Base-by-base conservation (phyloP, 768 basidiomycete species). In the Xerocomus potaroensis region DNA sequence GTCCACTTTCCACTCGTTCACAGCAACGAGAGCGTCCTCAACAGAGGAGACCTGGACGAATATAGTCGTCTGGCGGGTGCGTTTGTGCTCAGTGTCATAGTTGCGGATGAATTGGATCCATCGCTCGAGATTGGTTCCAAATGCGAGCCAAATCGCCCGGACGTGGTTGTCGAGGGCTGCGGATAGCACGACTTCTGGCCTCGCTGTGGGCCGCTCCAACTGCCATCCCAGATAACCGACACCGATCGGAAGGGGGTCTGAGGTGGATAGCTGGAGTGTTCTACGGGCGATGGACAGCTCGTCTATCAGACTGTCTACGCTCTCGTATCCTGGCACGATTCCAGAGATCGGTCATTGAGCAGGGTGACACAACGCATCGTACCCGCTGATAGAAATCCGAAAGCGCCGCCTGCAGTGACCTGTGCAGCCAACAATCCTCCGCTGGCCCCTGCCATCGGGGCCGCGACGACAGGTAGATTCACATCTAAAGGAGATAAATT, bases 201-300 rank as follows among this genome's bases (percentile, higher is more conserved):
- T 52, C 6, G 63, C 62, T 16, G 65, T 61, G 12, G 69, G 60
- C 36, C 74, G 67, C 41, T 91, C 86, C 14, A 91, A 72, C 50
- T 73, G 73, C 85, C 85, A 92, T 12, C 70, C 75, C 21, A 91
- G 67, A 61, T 81, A 87, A 11, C 88, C 87, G n/a, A 85, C 76
- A 21, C 89, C 89, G 49, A 91, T 70, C 8, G 78, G 80, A 24
- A 74, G 69, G 5, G 65, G 62, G 10, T 69, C 55, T 19, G 62
- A 49, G 38, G 62, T 56, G 16, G 55, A 37, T 5, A 69, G 41
- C 15, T 63, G 56, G 19, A 87, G 66, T 1, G 64, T 47, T 19
- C 63, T 55, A 9, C 79, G 78, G n/a, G 79, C 82, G 18, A 78
- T 54, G 23, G 66, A 64, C 18, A 91, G 59, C 56, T 89, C 79